Evolutionary conservation across 768 basidiomycete species (phyloP), one percentile per base, ranked within the genome.

Genomic region (Leucosporidium yakuticum): DNA sequence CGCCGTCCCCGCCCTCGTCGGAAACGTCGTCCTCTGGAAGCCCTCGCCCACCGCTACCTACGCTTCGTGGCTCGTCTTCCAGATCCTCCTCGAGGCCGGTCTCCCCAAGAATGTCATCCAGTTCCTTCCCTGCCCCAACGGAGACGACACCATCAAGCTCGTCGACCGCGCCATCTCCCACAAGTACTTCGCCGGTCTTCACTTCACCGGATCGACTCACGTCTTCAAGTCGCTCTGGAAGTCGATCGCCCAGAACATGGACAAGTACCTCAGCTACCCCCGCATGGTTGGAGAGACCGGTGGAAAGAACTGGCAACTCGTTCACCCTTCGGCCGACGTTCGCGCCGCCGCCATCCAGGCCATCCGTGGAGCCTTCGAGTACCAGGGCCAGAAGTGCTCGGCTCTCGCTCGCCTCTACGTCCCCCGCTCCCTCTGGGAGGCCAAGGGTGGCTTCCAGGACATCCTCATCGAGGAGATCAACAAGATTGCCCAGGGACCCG

Each of bases 341-440:
- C 82, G 82, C 77, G 94, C 93, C 73, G 91, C 94, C n/a, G 96
- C 90, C 60, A 73, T 89, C 57, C 95, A 98, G 81, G 85, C 83
- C 61, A 84, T 98, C 69, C 84, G 96, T 64, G 89, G 84, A 23
- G 93, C 88, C 2, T 98, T 95, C 79, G 96, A 99, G 80, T 99
- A 97, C 79, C 91, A 93, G 82, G 93, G 91, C 60, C 96, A 99
- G 78, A 99, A 98, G 80, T 99, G 96, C 79, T 94, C 92, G 19
- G 96, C 96, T 0, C 84, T 94, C 39, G 94, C 94, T 4, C 83
- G 96, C 60, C 77, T 90, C 36, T 99, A 98, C 79, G 90, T 98
- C 23, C 85, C 96, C n/a, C 80, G 83, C 27, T 89, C 88, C 0
- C 76, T 90, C 58, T 99, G 96, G 96, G 82, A 85, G 60, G 66